Evolutionary conservation across 768 basidiomycete genomes (phyloP).

Genomic region (Suillus plorans): DNA sequence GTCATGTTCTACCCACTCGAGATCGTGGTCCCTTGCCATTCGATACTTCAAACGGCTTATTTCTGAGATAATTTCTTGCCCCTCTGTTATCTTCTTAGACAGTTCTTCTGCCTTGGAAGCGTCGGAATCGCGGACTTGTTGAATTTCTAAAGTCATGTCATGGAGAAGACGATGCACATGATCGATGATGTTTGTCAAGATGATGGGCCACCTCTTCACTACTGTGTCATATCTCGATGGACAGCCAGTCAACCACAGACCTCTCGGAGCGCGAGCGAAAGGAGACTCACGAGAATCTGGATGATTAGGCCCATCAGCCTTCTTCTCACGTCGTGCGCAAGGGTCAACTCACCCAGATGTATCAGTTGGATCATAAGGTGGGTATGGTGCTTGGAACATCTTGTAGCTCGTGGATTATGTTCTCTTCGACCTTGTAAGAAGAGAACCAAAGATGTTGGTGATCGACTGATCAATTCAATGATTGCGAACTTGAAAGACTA

Average conservation of each 20-base stretch:
- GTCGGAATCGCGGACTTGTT: constrained; percentile 16
- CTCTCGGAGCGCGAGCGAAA: neutral
- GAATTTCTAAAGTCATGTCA: constrained; percentile 46
- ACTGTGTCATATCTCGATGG: constrained; percentile 71
- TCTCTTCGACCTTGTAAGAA: neutral
- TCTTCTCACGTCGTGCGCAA: neutral
- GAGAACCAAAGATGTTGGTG: neutral
- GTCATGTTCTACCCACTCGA: constrained; percentile 51
- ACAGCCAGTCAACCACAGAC: neutral
- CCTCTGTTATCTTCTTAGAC: constrained; percentile 62
- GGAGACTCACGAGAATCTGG: constrained; percentile 62
- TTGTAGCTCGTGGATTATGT: neutral
- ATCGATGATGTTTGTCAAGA: constrained; percentile 80
- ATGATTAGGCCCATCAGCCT: constrained; percentile 4
- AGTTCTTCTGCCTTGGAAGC: constrained; percentile 25
- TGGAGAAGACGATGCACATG: constrained; percentile 71
- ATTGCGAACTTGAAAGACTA: neutral
- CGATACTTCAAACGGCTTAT: constrained; percentile 82
- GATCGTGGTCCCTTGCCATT: constrained; percentile 73
- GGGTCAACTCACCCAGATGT: constrained; percentile 49
- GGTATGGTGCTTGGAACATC: constrained; percentile 54
- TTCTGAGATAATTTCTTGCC: constrained; percentile 71
- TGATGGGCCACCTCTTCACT: constrained; percentile 77
- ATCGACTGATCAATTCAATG: neutral
- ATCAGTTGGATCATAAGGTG: constrained; percentile 76